Evolutionary conservation across 352 stramenopile genomes (phyloP), one percentile per base, ranked within the genome.

Genomic region (Pythium plurisporium): DNA sequence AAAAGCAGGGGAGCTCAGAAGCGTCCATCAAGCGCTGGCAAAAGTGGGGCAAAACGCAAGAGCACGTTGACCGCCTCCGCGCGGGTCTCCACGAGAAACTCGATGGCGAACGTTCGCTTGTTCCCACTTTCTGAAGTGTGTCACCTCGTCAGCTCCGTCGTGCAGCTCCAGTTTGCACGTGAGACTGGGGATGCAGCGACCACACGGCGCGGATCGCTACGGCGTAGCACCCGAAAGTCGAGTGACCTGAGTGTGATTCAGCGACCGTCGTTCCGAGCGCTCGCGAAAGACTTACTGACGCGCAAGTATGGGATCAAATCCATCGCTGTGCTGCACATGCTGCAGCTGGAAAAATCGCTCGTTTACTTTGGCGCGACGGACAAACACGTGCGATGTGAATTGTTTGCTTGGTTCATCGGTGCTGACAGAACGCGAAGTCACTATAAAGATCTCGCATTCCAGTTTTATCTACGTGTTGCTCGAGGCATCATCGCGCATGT

Each of bases 231-330:
- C 63, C 38, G 26, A 4, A 17, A 15, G 1, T 17, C 22, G 8
- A 42, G 22, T 27, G 48, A 36, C 23, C 37, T 15, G 11, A 23
- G n/a, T 11, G 5, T 30, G 29, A 5, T 30, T 10, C 45, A 30
- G 2, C 58, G 55, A 2, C 22, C 48, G 22, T 75, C 66, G n/a
- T 87, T 87, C 59, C 82, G 81, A 41, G 73, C 70, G 0, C 64
- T 89, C 4, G 73, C 72, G 0, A 84, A 85, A 34, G 77, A 89
- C 51, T 80, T 75, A 29, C 66, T 89, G 14, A 62, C 67, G 10
- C 76, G 79, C 15, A 87, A 87, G 55, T 89, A 89, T 43, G 79
- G 79, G 22, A 87, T 89, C 48, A 86, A 86, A 49, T 86, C 79
- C 11, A 87, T 89, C 31, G 79, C 79, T 1, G 55, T 81, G 26